A percentile compares a stretch with the other conserved stretches of the same genome.
Evolutionary conservation across 2,329 filamentous ascomycete genomes (phyloP).

Genomic region (Phyllosticta paracitricarpa): DNA sequence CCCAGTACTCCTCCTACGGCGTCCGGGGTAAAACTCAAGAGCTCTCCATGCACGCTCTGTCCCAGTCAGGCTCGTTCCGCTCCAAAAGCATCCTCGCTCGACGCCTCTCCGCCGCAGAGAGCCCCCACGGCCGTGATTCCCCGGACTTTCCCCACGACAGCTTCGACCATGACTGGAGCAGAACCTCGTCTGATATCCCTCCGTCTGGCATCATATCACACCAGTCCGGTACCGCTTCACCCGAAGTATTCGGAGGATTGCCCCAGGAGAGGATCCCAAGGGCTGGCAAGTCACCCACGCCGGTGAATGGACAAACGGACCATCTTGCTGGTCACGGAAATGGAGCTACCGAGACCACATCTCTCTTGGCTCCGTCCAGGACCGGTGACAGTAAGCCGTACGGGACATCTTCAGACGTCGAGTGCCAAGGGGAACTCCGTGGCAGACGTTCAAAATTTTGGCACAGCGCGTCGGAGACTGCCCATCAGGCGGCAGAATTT

Average conservation of each 20-base stretch:
- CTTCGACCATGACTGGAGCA: background rate
- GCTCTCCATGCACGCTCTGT: conserved; percentile 68
- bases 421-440: conserved; percentile 1
- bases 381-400: conserved; percentile 5
- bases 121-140: conserved; percentile 1
- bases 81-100: conserved; percentile 7
- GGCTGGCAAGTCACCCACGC: background rate
- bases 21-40: conserved; percentile 83
- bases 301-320: background rate
- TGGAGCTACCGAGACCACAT: conserved; percentile 19
- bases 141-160: conserved; percentile 1
- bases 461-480: background rate
- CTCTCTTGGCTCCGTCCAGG: conserved; percentile 27
- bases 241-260: background rate
- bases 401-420: conserved; percentile 6
- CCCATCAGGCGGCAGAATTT: background rate
- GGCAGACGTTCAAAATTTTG: conserved; percentile 1
- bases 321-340: background rate
- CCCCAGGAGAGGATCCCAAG: background rate
- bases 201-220: background rate
- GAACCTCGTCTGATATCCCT: conserved; percentile 1
- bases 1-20: conserved; percentile 62
- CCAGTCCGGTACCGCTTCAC: conserved; percentile 6
- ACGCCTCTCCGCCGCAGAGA: background rate
- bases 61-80: conserved; percentile 15